Conservation (phyloP, 2,329 filamentous ascomycete genomes). For the Tolypocladium guangdongense region DNA sequence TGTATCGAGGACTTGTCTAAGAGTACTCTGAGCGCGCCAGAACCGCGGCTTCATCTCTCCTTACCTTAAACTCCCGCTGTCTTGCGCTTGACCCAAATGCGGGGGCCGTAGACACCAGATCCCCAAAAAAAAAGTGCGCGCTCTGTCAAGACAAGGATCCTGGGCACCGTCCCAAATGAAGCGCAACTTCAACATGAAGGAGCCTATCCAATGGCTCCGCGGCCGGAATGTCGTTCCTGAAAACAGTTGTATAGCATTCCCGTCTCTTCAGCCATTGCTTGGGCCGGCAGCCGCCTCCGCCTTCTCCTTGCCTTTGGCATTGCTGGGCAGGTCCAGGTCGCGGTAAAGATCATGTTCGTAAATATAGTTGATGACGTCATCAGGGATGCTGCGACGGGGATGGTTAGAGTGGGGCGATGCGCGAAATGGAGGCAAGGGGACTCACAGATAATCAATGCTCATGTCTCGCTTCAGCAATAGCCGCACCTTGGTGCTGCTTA, state of each 20-base stretch:
- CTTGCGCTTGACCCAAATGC: not conserved
- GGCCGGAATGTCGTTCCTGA: not conserved
- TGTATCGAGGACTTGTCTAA: not conserved
- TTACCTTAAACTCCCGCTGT: not conserved
- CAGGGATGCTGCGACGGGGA: slow-evolving; percentile 35
- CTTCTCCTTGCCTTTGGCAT: slow-evolving; percentile 14
- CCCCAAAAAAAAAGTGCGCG: not conserved
- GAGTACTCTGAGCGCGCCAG: not conserved
- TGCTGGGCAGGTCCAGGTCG: slow-evolving; percentile 26
- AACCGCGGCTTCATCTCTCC: not conserved
- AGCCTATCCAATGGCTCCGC: not conserved
- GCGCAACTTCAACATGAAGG: not conserved
- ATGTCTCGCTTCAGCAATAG: slow-evolving; percentile 69
- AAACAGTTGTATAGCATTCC: not conserved
- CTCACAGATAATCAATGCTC: slow-evolving; percentile 59
- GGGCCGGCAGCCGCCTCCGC: slow-evolving; percentile 9
- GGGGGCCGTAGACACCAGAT: not conserved
- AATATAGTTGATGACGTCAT: slow-evolving; percentile 65
- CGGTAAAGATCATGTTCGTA: slow-evolving; percentile 55
- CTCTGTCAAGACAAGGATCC: not conserved
- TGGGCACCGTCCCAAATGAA: not conserved
- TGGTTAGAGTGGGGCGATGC: not conserved
- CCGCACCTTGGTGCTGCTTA: slow-evolving; percentile 73
- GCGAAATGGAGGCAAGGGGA: not conserved
- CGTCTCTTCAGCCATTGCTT: slow-evolving; percentile 14